Conservation (phyloP, 352 stramenopile genomes). For the Phytopythium kandeliae region DNA sequence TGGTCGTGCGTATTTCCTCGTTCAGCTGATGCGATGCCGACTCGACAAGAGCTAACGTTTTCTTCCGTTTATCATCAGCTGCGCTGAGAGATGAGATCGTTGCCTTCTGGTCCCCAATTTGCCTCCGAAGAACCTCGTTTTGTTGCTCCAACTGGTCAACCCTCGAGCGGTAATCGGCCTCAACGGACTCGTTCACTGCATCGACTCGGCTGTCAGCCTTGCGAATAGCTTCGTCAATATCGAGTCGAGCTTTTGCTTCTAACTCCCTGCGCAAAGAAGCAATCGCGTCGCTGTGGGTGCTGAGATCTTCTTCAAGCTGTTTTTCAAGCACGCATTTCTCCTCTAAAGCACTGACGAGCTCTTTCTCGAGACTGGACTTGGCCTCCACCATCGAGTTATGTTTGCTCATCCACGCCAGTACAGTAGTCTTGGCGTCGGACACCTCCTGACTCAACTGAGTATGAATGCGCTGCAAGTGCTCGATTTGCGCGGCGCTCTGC, state of each 20-base stretch:
- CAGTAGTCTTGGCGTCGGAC: slow-evolving; percentile 42
- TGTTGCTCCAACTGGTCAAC: slow-evolving; percentile 9
- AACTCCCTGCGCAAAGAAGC: neutral
- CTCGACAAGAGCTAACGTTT: slow-evolving; percentile 10
- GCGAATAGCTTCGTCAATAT: neutral
- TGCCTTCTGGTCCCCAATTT: slow-evolving; percentile 9
- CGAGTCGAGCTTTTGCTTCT: neutral
- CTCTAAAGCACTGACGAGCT: slow-evolving; percentile 17
- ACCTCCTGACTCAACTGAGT: slow-evolving; percentile 29
- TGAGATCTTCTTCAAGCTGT: slow-evolving; percentile 10
- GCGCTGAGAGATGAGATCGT: slow-evolving; percentile 7
- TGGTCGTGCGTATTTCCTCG: slow-evolving; percentile 3
- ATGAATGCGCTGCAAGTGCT: neutral
- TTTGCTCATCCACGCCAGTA: slow-evolving; percentile 73
- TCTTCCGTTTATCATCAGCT: slow-evolving; percentile 11
- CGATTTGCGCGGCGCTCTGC: slow-evolving; percentile 3
- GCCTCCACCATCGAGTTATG: slow-evolving; percentile 34
- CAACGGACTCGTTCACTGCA: neutral
- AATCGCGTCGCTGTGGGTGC: neutral
- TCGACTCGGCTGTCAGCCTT: neutral
- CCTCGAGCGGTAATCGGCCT: neutral
- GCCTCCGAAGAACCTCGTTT: slow-evolving; percentile 1
- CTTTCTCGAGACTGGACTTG: slow-evolving; percentile 24
- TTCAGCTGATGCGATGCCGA: neutral
- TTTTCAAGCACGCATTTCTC: slow-evolving; percentile 25